Evolutionary conservation across 129 eudicot genomes (phyloP).

Genomic region (Helichrysum umbraculigerum): DNA sequence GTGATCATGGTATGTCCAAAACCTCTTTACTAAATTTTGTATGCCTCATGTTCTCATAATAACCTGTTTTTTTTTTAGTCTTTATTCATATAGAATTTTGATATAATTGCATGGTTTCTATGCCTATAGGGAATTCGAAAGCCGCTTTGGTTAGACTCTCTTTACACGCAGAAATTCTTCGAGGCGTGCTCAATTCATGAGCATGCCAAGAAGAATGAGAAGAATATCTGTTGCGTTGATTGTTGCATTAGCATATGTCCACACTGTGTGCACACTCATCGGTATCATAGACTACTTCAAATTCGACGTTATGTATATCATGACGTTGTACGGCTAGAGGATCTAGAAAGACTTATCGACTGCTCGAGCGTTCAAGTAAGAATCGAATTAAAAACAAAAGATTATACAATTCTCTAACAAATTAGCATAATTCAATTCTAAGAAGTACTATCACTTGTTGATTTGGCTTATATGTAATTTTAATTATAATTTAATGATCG

Average conservation of each 20-base stretch:
- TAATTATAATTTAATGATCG: neutral
- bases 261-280: conserved; percentile 75
- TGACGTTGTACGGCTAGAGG: conserved; percentile 87
- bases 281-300: conserved; percentile 80
- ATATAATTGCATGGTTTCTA: conserved; percentile 25
- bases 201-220: conserved; percentile 84
- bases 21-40: neutral
- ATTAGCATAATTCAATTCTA: conserved; percentile 17
- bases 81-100: neutral
- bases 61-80: neutral
- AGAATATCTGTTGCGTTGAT: conserved; percentile 88
- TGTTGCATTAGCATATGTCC: conserved; percentile 93
- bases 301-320: conserved; percentile 91
- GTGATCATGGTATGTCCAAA: conserved; percentile 51
- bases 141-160: conserved; percentile 94
- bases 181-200: conserved; percentile 73
- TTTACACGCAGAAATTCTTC: conserved; percentile 74
- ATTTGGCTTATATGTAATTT: neutral
- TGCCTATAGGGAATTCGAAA: conserved; percentile 62
- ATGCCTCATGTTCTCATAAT: conserved; percentile 6
- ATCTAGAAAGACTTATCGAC: conserved; percentile 85
- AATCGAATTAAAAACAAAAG: neutral
- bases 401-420: neutral
- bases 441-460: conserved; percentile 15
- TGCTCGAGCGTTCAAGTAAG: conserved; percentile 89